phyloP scores from a whole-genome alignment of 768 basidiomycete species.

The Lyophyllum semitale region DNA sequence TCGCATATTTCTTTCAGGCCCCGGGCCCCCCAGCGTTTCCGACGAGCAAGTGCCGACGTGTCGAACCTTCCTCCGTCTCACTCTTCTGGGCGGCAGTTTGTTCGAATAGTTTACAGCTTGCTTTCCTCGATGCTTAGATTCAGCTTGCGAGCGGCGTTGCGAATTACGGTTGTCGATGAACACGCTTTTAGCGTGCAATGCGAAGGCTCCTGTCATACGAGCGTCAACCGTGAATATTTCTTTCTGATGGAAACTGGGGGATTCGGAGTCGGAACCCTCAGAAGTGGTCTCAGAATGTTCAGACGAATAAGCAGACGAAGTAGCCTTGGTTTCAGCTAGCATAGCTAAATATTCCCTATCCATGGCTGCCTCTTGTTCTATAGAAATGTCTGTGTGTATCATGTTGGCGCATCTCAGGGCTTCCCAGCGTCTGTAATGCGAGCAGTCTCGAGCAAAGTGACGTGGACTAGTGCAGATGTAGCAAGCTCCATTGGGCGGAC shows the following conservation, averaged over 20 bases:
- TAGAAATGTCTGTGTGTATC: neutral
- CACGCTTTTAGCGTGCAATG: too few species aligned
- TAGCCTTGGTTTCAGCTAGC: conserved; percentile 9
- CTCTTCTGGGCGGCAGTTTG: too few species aligned
- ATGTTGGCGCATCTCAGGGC: conserved; percentile 5
- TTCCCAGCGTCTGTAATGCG: conserved; percentile 16
- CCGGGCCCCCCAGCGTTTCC: too few species aligned
- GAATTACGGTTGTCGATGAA: too few species aligned
- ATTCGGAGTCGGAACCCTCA: too few species aligned
- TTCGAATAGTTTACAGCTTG: too few species aligned
- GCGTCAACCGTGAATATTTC: too few species aligned
- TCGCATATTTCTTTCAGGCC: conserved; percentile 28
- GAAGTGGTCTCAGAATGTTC: neutral
- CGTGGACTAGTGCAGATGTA: conserved; percentile 22
- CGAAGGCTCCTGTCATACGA: too few species aligned
- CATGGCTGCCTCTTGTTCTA: neutral
- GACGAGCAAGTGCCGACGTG: too few species aligned
- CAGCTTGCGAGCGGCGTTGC: too few species aligned
- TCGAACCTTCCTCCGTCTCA: too few species aligned
- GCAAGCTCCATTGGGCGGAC: conserved; percentile 8
- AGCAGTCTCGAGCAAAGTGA: conserved; percentile 23
- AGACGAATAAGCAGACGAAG: conserved; percentile 2
- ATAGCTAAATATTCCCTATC: conserved; percentile 15
- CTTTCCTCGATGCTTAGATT: too few species aligned
- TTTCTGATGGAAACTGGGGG: neutral